Evolutionary conservation across 2,329 filamentous ascomycete species (phyloP).

Genomic region (Penicillium sp.): DNA sequence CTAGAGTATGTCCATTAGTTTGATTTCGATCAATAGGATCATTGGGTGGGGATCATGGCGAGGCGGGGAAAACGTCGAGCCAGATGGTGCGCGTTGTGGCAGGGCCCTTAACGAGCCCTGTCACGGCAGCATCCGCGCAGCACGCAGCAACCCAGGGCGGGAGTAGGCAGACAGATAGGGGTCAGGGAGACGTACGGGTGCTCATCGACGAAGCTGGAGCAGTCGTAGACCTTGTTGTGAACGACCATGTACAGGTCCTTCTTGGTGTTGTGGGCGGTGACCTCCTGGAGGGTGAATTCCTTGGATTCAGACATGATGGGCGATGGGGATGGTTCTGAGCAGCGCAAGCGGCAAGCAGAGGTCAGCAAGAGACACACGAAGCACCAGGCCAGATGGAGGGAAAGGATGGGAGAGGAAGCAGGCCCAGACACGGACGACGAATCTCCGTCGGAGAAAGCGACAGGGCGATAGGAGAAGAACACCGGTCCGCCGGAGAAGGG

Average conservation of each 20-base stretch:
- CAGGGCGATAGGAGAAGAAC: conserved; percentile 5
- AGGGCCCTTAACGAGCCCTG: no score
- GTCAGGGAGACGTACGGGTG: conserved; percentile 67
- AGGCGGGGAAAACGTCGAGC: background rate
- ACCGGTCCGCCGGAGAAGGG: no score
- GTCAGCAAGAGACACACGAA: conserved; percentile 9
- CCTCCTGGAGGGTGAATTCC: conserved; percentile 72
- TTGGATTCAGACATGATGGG: conserved; percentile 55
- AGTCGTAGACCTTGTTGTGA: conserved; percentile 95
- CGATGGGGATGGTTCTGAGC: conserved; percentile 9
- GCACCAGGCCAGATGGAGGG: conserved; percentile 5
- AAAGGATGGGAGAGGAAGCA: conserved; percentile 4
- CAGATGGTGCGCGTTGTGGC: no score
- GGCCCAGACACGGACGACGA: background rate
- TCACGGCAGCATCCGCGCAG: no score
- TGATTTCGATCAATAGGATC: no score
- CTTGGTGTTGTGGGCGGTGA: conserved; percentile 84
- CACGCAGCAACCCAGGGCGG: no score
- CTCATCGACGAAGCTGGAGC: conserved; percentile 88
- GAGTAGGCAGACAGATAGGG: no score
- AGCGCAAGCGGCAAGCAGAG: conserved; percentile 8
- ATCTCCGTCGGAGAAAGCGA: conserved; percentile 2
- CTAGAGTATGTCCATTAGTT: conserved; percentile 49
- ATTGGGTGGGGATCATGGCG: no score
- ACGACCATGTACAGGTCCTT: conserved; percentile 88